Evolutionary conservation across 2,329 filamentous ascomycete species (phyloP).

Genomic region (Sarocladium strictum): DNA sequence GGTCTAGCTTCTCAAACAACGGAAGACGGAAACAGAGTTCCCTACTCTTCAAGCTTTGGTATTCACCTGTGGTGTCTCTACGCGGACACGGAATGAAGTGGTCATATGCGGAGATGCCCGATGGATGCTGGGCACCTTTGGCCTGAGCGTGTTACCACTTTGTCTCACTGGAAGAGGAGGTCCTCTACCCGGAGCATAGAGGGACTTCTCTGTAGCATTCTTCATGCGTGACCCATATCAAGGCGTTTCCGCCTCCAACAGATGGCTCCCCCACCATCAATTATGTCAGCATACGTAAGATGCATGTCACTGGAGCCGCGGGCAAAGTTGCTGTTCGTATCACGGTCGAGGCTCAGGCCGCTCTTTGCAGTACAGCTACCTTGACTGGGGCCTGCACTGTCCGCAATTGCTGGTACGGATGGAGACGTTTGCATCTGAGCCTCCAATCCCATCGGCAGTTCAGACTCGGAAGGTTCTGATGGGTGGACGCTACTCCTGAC

Average conservation of each 20-base stretch:
- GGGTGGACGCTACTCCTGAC: too few species aligned
- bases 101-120: constrained; percentile 1
- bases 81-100: neutral
- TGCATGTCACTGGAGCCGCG: neutral
- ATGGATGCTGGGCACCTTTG: neutral
- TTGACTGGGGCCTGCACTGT: neutral
- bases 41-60: neutral
- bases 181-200: neutral
- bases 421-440: neutral
- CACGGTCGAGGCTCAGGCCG: neutral
- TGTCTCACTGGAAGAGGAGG: too few species aligned
- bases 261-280: neutral
- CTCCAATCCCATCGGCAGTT: neutral
- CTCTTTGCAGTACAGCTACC: neutral
- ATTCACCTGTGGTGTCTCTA: neutral
- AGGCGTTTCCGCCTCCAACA: neutral
- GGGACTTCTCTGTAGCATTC: neutral
- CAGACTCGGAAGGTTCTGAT: neutral
- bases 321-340: neutral
- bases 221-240: neutral
- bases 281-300: neutral
- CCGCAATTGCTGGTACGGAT: neutral
- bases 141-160: too few species aligned
- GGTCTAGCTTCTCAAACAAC: too few species aligned
- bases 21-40: too few species aligned